These are phyloP conservation scores for Phytophthora colocasiae DNA, from an alignment of 352 stramenopile species.

Conservation along the genomic window DNA sequence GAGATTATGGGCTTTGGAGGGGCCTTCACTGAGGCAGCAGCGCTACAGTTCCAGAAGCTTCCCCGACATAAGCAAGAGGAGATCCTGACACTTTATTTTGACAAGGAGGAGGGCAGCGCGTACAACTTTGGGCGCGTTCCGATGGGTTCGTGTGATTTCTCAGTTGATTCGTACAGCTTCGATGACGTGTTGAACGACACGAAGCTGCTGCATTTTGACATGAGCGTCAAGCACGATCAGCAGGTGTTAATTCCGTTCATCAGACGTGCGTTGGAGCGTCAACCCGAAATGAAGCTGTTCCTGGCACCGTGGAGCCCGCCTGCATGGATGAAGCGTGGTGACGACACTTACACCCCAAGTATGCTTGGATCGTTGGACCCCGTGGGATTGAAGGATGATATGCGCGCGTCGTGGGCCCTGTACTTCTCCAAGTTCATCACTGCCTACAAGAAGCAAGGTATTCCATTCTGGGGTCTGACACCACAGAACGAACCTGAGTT, in stretches of 20 bases:
- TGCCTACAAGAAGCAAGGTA: constrained; percentile 87
- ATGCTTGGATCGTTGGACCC: constrained; percentile 69
- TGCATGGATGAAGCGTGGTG: constrained; percentile 85
- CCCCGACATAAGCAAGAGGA: constrained; percentile 78
- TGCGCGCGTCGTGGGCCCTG: constrained; percentile 78
- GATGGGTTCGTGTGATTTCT: constrained; percentile 93
- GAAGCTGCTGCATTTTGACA: constrained; percentile 78
- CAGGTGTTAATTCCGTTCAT: constrained; percentile 88
- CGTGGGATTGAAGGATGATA: constrained; percentile 55
- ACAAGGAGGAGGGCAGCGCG: constrained; percentile 69
- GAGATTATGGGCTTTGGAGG: constrained; percentile 92
- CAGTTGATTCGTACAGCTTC: constrained; percentile 86
- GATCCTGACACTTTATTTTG: constrained; percentile 90
- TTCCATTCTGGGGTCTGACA: constrained; percentile 90
- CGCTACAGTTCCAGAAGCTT: constrained; percentile 87
- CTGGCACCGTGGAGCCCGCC: constrained; percentile 90
- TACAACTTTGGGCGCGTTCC: constrained; percentile 91
- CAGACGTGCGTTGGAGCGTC: constrained; percentile 65
- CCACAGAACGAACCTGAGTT: constrained; percentile 93
- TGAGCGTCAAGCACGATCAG: constrained; percentile 75
- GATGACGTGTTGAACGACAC: constrained; percentile 80
- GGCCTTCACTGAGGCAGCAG: constrained; percentile 91
- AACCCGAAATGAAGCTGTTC: constrained; percentile 86
- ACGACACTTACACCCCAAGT: constrained; percentile 58
- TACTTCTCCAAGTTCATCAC: constrained; percentile 95